Percentiles rank a stretch among this genome's conserved stretches.
These are phyloP conservation scores for Oemleria cerasiformis DNA, from an alignment of 306 rosid species.

Conservation along the genomic window DNA sequence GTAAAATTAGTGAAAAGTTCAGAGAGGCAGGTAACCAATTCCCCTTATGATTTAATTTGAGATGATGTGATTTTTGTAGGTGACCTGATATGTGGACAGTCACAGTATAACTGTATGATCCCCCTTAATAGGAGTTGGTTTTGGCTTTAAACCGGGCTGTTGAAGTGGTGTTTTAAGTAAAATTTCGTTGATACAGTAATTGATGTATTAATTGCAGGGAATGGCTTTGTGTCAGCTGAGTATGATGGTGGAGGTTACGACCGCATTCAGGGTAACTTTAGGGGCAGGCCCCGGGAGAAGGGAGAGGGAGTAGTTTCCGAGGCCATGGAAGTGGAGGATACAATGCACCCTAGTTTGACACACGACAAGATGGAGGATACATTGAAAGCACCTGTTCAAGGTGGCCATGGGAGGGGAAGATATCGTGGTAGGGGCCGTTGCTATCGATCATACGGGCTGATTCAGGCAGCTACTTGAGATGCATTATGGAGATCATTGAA, in stretches of 20 bases:
- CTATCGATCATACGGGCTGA: constrained; percentile 62
- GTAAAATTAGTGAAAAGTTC: too few relatives aligned
- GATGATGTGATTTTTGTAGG: neutral
- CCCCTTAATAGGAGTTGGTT: neutral
- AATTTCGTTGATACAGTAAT: constrained; percentile 1
- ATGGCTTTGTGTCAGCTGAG: constrained; percentile 60
- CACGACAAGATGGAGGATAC: constrained; percentile 75
- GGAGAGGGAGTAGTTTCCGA: constrained; percentile 72
- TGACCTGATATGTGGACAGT: neutral
- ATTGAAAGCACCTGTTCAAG: constrained; percentile 55
- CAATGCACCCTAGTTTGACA: constrained; percentile 49
- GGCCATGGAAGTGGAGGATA: constrained; percentile 96
- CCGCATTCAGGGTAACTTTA: constrained; percentile 43
- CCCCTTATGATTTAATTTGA: too few relatives aligned
- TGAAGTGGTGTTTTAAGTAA: neutral
- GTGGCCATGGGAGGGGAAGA: constrained; percentile 69
- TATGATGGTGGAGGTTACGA: constrained; percentile 86
- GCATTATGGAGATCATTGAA: constrained; percentile 21
- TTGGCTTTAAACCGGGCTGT: neutral
- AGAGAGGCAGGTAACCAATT: too few relatives aligned
- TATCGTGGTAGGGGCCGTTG: constrained; percentile 89
- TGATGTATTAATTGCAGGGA: constrained; percentile 43
- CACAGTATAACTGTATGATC: too few relatives aligned
- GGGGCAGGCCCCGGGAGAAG: constrained; percentile 91
- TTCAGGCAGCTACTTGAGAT: constrained; percentile 62